A percentile compares a stretch with the other conserved stretches of the same genome.
phyloP scores from a whole-genome alignment of 768 basidiomycete genomes.

The Cystofilobasidium bisporidii region DNA sequence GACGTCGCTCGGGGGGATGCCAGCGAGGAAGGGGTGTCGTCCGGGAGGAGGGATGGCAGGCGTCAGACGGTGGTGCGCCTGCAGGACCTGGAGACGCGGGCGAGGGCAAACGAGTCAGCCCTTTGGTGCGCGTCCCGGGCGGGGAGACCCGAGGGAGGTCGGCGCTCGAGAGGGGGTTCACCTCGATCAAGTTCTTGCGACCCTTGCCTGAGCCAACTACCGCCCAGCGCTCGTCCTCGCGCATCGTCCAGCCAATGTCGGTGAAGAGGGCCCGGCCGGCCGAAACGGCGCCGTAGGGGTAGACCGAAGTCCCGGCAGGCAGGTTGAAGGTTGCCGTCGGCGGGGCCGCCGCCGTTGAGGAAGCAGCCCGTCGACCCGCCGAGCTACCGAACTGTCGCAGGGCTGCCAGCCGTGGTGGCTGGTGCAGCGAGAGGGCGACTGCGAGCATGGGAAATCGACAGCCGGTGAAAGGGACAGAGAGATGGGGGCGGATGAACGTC shows the following conservation, averaged over 20 bases:
- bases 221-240: constrained; percentile 54
- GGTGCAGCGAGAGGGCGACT: too few species aligned
- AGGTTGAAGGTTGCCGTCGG: not conserved
- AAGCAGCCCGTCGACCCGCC: not conserved
- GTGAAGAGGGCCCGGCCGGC: not conserved
- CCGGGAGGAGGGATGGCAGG: constrained; percentile 23
- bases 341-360: not conserved
- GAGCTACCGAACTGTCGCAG: not conserved
- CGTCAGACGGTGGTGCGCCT: constrained; percentile 12
- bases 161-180: too few species aligned
- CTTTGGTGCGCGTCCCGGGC: too few species aligned
- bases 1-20: not conserved
- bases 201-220: constrained; percentile 58
- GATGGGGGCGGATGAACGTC: too few species aligned
- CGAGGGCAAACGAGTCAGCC: not conserved
- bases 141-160: too few species aligned
- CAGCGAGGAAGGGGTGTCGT: constrained; percentile 24
- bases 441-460: too few species aligned
- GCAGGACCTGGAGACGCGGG: constrained; percentile 12
- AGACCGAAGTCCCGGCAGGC: not conserved
- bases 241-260: constrained; percentile 22
- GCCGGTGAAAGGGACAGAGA: too few species aligned
- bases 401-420: not conserved
- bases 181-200: constrained; percentile 61
- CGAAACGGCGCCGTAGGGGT: not conserved